phyloP scores from a whole-genome alignment of 345 rosid genomes.

The Camelina sativa region DNA sequence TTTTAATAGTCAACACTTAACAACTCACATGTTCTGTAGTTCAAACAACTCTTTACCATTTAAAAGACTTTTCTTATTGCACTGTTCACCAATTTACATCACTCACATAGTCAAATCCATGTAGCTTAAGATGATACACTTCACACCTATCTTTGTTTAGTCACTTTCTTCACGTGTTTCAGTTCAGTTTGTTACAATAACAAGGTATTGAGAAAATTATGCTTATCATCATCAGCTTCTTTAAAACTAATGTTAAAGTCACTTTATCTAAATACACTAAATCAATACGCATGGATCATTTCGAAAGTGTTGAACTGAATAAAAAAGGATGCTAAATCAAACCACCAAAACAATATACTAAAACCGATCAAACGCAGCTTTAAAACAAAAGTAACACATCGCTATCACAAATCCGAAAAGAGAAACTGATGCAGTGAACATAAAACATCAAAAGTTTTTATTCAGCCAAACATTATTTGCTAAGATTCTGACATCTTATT shows the following conservation, averaged over 20 bases:
- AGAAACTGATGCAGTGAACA: slow-evolving; percentile 31
- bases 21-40: background rate
- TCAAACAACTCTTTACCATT: background rate
- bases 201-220: background rate
- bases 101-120: background rate
- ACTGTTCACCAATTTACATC: background rate
- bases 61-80: background rate
- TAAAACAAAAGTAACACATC: slow-evolving; percentile 11
- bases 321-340: background rate
- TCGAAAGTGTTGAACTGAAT: background rate
- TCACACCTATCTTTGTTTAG: background rate
- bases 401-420: slow-evolving; percentile 8
- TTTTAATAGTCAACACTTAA: background rate
- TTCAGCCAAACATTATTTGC: slow-evolving; percentile 30
- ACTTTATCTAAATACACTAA: background rate
- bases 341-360: slow-evolving; percentile 7
- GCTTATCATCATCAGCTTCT: background rate
- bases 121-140: background rate
- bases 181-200: slow-evolving; percentile 4
- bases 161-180: slow-evolving; percentile 8
- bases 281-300: slow-evolving; percentile 1
- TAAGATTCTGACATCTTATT: slow-evolving; percentile 8
- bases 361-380: slow-evolving; percentile 12
- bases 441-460: slow-evolving; percentile 31
- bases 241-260: background rate